These are phyloP conservation scores for Berkeleyomyces rouxiae DNA, from an alignment of 2,329 filamentous ascomycete genomes.

Conservation along the genomic window DNA sequence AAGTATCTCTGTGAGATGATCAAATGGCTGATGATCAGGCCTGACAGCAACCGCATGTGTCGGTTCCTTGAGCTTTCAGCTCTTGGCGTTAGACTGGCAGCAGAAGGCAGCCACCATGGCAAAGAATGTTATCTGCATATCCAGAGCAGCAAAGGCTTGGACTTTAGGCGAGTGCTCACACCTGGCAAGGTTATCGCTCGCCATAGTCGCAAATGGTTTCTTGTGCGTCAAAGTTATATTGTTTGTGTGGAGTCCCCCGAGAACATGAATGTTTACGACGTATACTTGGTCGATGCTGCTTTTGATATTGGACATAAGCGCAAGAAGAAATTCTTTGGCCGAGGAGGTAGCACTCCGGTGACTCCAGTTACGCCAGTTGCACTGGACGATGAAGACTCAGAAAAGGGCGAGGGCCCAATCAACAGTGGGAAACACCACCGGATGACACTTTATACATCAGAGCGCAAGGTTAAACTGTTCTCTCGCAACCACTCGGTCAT, in stretches of 20 bases:
- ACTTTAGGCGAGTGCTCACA: conserved; percentile 66
- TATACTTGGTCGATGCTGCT: conserved; percentile 84
- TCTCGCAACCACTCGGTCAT: conserved; percentile 81
- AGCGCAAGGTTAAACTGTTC: conserved; percentile 79
- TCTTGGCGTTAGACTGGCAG: conserved; percentile 78
- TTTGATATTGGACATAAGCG: conserved; percentile 70
- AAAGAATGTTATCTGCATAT: conserved; percentile 93
- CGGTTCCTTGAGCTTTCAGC: conserved; percentile 93
- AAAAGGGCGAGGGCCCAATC: conserved; percentile 12
- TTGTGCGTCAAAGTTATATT: conserved; percentile 94
- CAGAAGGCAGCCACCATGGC: conserved; percentile 91
- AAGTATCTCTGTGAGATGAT: conserved; percentile 88
- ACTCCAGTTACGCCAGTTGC: conserved; percentile 8
- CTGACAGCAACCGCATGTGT: conserved; percentile 88
- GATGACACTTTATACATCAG: conserved; percentile 74
- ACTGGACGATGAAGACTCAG: conserved; percentile 11
- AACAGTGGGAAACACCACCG: conserved; percentile 51
- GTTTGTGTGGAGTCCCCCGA: conserved; percentile 97
- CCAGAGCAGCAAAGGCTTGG: conserved; percentile 74
- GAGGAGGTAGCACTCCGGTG: conserved; percentile 19
- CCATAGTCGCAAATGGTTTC: conserved; percentile 90
- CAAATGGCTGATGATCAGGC: conserved; percentile 87
- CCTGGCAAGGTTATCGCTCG: conserved; percentile 63
- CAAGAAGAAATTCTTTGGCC: conserved; percentile 33
- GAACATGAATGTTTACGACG: conserved; percentile 97